These are phyloP conservation scores for Amanita exitialis DNA, from an alignment of 768 basidiomycete species.

Conservation along the genomic window DNA sequence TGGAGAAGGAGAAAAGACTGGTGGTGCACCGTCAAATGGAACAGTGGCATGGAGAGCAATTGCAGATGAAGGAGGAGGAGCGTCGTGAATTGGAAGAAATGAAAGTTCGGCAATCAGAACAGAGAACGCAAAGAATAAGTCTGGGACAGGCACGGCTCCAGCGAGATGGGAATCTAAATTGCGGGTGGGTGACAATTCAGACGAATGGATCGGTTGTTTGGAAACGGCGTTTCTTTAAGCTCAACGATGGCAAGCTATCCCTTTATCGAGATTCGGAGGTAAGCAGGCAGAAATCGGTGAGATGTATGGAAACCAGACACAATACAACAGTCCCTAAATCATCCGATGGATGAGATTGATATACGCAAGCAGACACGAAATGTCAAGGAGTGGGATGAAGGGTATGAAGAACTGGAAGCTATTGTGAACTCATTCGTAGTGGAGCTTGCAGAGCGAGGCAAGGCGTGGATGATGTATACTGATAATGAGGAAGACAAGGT, in stretches of 20 bases:
- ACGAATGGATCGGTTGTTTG: constrained; percentile 42
- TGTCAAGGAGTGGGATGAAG: constrained; percentile 55
- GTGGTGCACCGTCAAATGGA: constrained; percentile 43
- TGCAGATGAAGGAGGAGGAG: constrained; percentile 31
- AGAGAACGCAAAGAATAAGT: constrained; percentile 36
- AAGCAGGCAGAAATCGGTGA: constrained; percentile 8
- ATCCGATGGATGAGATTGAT: constrained; percentile 30
- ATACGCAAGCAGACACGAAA: constrained; percentile 35
- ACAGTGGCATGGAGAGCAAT: constrained; percentile 41
- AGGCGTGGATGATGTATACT: constrained; percentile 47
- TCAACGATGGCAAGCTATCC: constrained; percentile 33
- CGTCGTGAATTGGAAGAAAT: constrained; percentile 33
- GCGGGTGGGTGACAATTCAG: constrained; percentile 58
- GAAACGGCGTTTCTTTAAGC: constrained; percentile 57
- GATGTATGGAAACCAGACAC: constrained; percentile 1
- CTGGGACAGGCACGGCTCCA: constrained; percentile 31
- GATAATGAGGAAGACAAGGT: constrained; percentile 61
- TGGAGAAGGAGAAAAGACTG: constrained; percentile 36
- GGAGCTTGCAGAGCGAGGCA: constrained; percentile 40
- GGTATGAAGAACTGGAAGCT: constrained; percentile 56
- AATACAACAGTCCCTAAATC: constrained; percentile 25
- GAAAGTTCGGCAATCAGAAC: constrained; percentile 28
- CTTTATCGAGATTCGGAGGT: constrained; percentile 48
- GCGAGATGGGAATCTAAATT: constrained; percentile 23
- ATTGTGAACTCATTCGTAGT: constrained; percentile 60